These are phyloP conservation scores for Trichopus zeylanicus DNA, from an alignment of 116 monocot species.

Conservation along the genomic window DNA sequence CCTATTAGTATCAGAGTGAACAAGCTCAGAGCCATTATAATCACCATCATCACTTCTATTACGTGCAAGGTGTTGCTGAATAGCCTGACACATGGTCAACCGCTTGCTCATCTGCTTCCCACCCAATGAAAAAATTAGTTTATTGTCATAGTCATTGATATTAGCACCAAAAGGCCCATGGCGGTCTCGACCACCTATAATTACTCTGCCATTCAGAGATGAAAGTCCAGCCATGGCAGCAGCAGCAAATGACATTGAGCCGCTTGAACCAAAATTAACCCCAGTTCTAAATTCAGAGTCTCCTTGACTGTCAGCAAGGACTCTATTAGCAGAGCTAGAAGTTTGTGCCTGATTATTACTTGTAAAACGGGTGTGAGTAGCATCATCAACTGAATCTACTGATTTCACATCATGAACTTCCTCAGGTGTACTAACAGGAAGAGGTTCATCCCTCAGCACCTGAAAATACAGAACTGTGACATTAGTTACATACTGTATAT, in stretches of 20 bases:
- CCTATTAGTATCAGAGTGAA: slow-evolving; percentile 53
- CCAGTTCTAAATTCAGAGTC: slow-evolving; percentile 59
- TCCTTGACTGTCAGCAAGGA: slow-evolving; percentile 18
- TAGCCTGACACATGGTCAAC: slow-evolving; percentile 86
- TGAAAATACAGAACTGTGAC: slow-evolving; percentile 29
- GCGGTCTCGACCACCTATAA: slow-evolving; percentile 65
- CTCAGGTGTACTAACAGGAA: slow-evolving; percentile 66
- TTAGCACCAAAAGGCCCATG: slow-evolving; percentile 25
- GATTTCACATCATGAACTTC: slow-evolving; percentile 93
- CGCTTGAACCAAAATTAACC: slow-evolving; percentile 64
- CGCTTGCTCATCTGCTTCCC: slow-evolving; percentile 78
- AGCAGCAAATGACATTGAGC: slow-evolving; percentile 95
- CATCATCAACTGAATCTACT: slow-evolving; percentile 68
- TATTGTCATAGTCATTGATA: slow-evolving; percentile 44
- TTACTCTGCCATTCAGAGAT: slow-evolving; percentile 74
- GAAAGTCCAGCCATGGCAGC: slow-evolving; percentile 92
- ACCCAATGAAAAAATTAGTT: slow-evolving; percentile 67
- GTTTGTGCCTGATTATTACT: slow-evolving; percentile 45
- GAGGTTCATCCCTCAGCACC: slow-evolving; percentile 63
- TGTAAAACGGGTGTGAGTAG: slow-evolving; percentile 30
- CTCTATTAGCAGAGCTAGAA: slow-evolving; percentile 45
- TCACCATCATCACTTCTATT: slow-evolving; percentile 70
- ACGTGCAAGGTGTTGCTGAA: slow-evolving; percentile 68
- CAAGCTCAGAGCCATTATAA: slow-evolving; percentile 37
- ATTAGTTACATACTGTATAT: too few species aligned